These are phyloP conservation scores for Phialophora verrucosa DNA, from an alignment of 2,329 filamentous ascomycete genomes.

Conservation along the genomic window DNA sequence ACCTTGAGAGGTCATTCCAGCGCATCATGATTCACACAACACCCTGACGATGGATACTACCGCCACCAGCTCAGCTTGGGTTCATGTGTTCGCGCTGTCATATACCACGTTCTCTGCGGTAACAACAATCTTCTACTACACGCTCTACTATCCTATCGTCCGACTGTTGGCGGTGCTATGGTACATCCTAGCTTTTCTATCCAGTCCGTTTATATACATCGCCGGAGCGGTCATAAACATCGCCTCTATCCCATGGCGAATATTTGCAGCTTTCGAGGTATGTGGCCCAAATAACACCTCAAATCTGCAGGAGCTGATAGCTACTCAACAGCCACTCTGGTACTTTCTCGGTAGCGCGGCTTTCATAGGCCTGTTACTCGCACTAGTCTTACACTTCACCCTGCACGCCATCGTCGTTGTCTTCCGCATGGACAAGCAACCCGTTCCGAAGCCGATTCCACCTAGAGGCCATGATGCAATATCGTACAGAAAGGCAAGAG, in stretches of 20 bases:
- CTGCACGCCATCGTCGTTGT: conserved; percentile 62
- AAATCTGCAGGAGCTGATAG: conserved; percentile 14
- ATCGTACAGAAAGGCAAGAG: conserved; percentile 40
- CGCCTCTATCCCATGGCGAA: conserved; percentile 55
- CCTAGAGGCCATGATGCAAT: conserved; percentile 38
- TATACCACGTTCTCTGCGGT: conserved; percentile 26
- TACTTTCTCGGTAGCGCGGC: conserved; percentile 70
- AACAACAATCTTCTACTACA: conserved; percentile 43
- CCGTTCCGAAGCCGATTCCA: conserved; percentile 27
- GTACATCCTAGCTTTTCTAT: conserved; percentile 48
- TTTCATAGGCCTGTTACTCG: conserved; percentile 69
- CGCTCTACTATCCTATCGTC: conserved; percentile 49
- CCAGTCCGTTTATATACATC: conserved; percentile 57
- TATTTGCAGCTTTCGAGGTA: conserved; percentile 64
- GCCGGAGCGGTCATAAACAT: conserved; percentile 50
- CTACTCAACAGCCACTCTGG: conserved; percentile 47
- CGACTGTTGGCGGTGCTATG: conserved; percentile 46
- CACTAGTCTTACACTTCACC: conserved; percentile 63
- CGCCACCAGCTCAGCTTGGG: conserved; percentile 20
- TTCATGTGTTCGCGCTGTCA: conserved; percentile 31
- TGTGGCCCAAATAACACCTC: conserved; percentile 17
- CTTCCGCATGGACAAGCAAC: conserved; percentile 41
- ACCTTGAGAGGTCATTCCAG: neutral
- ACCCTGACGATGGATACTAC: conserved; percentile 12
- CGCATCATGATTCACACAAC: conserved; percentile 12